A percentile compares a stretch with the other conserved stretches of the same genome.
phyloP scores from a whole-genome alignment of 257 asterid species.

The Plantago elongata region DNA sequence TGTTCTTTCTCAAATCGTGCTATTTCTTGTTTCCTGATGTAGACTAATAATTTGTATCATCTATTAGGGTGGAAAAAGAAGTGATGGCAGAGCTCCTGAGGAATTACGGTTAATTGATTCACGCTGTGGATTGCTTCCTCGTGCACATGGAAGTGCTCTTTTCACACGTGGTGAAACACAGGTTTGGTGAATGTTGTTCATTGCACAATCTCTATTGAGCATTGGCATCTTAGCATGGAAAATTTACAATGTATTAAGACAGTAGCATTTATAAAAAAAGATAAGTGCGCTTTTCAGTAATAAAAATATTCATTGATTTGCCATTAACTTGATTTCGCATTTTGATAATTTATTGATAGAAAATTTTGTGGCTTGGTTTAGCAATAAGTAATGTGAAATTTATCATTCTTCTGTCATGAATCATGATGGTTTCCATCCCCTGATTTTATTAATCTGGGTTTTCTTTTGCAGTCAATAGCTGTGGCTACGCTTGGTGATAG shows the following conservation, averaged over 20 bases:
- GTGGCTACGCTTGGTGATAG: conserved; percentile 96
- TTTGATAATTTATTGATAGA: no score
- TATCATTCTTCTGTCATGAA: conserved; percentile 11
- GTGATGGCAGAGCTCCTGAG: conserved; percentile 80
- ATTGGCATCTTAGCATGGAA: conserved; percentile 5
- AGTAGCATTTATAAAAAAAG: no score
- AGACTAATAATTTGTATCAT: conserved; percentile 14
- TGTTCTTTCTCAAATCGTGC: not conserved
- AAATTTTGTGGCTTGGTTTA: no score
- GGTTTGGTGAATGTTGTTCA: conserved; percentile 39
- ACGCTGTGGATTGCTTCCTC: conserved; percentile 84
- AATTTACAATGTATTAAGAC: not conserved
- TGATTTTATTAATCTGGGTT: conserved; percentile 9
- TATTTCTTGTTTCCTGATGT: conserved; percentile 4
- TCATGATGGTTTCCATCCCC: conserved; percentile 18
- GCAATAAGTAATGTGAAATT: conserved; percentile 3
- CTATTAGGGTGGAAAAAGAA: conserved; percentile 80
- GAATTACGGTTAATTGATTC: conserved; percentile 75
- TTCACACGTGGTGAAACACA: conserved; percentile 99
- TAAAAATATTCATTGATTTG: conserved; percentile 8
- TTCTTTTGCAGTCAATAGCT: conserved; percentile 61
- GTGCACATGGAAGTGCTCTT: conserved; percentile 99
- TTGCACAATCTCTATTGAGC: conserved; percentile 15
- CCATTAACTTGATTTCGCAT: no score
- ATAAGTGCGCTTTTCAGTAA: not conserved